Percentiles rank a stretch among this genome's conserved stretches.
These are phyloP conservation scores for Trichoderma sp. DNA, from an alignment of 2,329 filamentous ascomycete genomes.

Conservation along the genomic window DNA sequence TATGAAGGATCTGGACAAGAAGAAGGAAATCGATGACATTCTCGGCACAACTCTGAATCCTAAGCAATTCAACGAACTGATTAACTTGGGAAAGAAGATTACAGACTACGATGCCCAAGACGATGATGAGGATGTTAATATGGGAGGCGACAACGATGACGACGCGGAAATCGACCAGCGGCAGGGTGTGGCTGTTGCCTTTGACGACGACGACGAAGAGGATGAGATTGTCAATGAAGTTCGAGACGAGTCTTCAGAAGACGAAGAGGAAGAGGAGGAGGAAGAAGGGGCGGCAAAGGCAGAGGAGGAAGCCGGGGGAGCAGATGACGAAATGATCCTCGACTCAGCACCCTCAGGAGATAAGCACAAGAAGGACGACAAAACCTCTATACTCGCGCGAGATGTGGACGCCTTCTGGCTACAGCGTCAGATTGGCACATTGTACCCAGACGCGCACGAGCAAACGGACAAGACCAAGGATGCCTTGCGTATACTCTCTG, in stretches of 20 bases:
- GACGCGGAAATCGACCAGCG: conserved; percentile 85
- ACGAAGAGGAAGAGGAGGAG: conserved; percentile 67
- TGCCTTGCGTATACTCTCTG: conserved; percentile 79
- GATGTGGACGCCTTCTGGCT: conserved; percentile 98
- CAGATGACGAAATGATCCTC: conserved; percentile 82
- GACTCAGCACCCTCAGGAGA: conserved; percentile 59
- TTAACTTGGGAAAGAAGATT: conserved; percentile 97
- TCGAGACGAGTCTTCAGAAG: conserved; percentile 80
- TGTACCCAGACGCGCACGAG: conserved; percentile 88
- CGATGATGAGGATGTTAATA: conserved; percentile 84
- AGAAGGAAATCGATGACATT: conserved; percentile 94
- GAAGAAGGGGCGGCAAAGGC: conserved; percentile 56
- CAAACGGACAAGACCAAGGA: conserved; percentile 90
- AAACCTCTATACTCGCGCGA: conserved; percentile 70
- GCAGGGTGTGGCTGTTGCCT: conserved; percentile 95
- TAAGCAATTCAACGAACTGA: conserved; percentile 94
- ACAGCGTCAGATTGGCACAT: conserved; percentile 82
- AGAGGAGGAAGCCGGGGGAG: conserved; percentile 54
- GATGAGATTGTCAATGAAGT: conserved; percentile 79
- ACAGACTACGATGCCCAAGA: conserved; percentile 97
- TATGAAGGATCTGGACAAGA: conserved; percentile 96
- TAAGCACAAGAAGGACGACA: conserved; percentile 50
- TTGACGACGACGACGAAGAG: conserved; percentile 86
- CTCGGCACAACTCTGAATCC: conserved; percentile 77
- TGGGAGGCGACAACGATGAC: conserved; percentile 61